phyloP scores from a whole-genome alignment of 257 asterid species.

The Schizonepeta tenuifolia region DNA sequence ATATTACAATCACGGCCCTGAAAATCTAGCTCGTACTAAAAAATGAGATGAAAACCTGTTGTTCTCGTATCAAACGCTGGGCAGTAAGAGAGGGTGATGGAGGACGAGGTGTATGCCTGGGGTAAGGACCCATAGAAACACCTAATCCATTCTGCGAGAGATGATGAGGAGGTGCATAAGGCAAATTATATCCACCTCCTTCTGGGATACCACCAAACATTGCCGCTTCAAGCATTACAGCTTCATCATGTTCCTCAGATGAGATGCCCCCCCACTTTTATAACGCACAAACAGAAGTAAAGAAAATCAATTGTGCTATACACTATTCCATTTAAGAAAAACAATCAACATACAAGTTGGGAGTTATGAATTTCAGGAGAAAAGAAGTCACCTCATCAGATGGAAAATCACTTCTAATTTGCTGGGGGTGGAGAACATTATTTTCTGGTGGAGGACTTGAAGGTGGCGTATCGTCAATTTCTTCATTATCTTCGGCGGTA shows the following conservation, averaged over 20 bases:
- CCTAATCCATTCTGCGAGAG: conserved; percentile 65
- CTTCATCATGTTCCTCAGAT: conserved; percentile 97
- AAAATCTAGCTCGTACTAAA: conserved; percentile 23
- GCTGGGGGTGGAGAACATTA: conserved; percentile 42
- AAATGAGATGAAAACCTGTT: conserved; percentile 64
- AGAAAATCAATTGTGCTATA: neutral
- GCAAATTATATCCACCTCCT: conserved; percentile 62
- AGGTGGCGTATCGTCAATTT: conserved; percentile 60
- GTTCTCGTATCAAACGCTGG: conserved; percentile 89
- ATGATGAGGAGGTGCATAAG: conserved; percentile 72
- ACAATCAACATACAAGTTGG: neutral
- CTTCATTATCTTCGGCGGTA: conserved; percentile 47
- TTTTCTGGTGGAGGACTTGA: conserved; percentile 62
- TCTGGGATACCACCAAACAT: conserved; percentile 97
- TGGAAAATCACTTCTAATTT: conserved; percentile 57
- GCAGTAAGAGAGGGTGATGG: conserved; percentile 97
- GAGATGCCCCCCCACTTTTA: conserved; percentile 98
- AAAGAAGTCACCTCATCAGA: conserved; percentile 64
- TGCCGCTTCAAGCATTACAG: conserved; percentile 99
- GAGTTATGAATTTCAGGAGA: conserved; percentile 11
- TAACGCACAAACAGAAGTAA: conserved; percentile 25
- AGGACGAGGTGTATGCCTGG: conserved; percentile 64
- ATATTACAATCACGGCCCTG: conserved; percentile 26
- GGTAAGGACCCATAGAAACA: conserved; percentile 50
- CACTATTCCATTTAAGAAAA: conserved; percentile 11